Evolutionary conservation across 2,329 filamentous ascomycete genomes (phyloP), one percentile per base, ranked within the genome.

Genomic region (Claviceps sorghi): DNA sequence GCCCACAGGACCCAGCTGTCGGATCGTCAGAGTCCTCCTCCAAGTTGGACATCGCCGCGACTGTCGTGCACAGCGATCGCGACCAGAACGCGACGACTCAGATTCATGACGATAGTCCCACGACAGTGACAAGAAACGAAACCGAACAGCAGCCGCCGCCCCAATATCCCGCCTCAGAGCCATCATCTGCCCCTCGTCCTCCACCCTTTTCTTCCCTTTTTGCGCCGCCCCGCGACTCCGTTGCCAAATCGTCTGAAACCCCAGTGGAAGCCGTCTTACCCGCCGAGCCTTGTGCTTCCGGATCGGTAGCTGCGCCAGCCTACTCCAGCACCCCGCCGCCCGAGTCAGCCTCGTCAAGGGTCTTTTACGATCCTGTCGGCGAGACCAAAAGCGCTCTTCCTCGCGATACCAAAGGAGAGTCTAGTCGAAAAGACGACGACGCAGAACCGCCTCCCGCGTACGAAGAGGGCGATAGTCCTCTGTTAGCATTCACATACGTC

Each of bases 391-490:
- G 84, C 61, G 86, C 83, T 50, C 82, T 94, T 63, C 84, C 87
- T n/a, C 76, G 73, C 60, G 89, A 95, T 68, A 84, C 78, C 59
- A 95, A 95, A 70, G 79, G 80, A 62, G 78, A 84, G 61, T 79
- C 82, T 40, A 82, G 82, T 54, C 81, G 80, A 61, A 93, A 93
- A 67, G 80, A 78, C 66, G 79, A 84, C 66, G 91, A 97, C 71
- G 79, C 81, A 70, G 93, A 97, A 73, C 91, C 91, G 54, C 93
- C 93, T 55, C 93, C 93, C 54, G 91, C 93, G 53, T 98, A 98
- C 69, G 89, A 87, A 60, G 91, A 97, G 80, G 90, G 91, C 62
- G 85, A 83, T 56, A 96, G 88, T 73, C 93, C 93, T 57, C 82
- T 98, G 67, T 79, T 86, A 55, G 88, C 88, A 53, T 98, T 98